These are phyloP conservation scores for Tarenaya hassleriana DNA, from an alignment of 345 rosid species.

Conservation along the genomic window DNA sequence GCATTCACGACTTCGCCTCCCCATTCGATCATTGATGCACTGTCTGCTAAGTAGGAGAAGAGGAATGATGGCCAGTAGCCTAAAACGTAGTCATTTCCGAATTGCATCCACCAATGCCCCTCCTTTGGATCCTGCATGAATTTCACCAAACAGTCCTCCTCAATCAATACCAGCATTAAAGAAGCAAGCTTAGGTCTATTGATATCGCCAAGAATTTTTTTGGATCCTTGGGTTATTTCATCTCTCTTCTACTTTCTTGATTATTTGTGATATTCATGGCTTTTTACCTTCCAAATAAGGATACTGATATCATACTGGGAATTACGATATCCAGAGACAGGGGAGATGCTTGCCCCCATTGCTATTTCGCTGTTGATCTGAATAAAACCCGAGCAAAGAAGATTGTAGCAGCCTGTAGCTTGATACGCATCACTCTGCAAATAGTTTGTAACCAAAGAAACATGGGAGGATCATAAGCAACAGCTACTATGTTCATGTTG, in stretches of 20 bases:
- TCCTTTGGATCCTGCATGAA: conserved; percentile 75
- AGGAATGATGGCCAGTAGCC: conserved; percentile 97
- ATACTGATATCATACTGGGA: conserved; percentile 94
- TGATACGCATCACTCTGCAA: conserved; percentile 95
- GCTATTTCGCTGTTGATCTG: conserved; percentile 90
- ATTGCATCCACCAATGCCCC: conserved; percentile 99
- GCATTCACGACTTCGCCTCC: conserved; percentile 99
- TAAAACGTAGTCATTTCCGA: conserved; percentile 70
- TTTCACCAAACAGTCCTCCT: conserved; percentile 1
- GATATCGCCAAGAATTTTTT: no score
- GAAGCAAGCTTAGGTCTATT: no score
- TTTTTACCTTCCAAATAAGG: conserved; percentile 92
- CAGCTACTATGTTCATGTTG: neutral
- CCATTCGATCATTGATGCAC: conserved; percentile 97
- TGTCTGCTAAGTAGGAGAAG: conserved; percentile 89
- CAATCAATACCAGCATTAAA: neutral
- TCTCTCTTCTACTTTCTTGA: no score
- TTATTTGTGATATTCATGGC: neutral
- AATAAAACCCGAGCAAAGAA: conserved; percentile 91
- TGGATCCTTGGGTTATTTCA: no score
- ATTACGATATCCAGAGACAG: conserved; percentile 72
- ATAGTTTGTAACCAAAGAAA: conserved; percentile 7
- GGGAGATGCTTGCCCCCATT: conserved; percentile 98
- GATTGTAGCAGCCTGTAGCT: conserved; percentile 99
- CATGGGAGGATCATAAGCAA: conserved; percentile 12